Evolutionary conservation across 2,329 filamentous ascomycete species (phyloP), one percentile per base, ranked within the genome.

Genomic region (Scedosporium apiospermum): DNA sequence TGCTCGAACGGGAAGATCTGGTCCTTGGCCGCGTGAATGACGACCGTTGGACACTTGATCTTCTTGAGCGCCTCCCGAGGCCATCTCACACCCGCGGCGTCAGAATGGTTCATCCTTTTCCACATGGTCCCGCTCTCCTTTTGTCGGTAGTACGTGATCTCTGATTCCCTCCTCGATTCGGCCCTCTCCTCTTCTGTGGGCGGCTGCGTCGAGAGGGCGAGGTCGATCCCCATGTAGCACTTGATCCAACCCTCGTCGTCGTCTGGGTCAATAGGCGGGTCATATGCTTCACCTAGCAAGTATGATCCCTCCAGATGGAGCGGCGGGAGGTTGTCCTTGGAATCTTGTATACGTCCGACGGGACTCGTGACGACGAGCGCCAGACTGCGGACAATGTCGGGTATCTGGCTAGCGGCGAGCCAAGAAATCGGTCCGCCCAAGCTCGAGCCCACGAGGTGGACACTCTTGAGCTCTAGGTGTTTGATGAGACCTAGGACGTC

Each of bases 21-120:
- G 41, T 72, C 71, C 30, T 72, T 69, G 3, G 57, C 67, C 3
- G 67, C 68, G 55, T 71, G 70, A 26, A 72, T 64, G 12, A 73
- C 70, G 0, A 68, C 68, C 1, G 70, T 65, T 10, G 71, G 69
- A 18, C 69, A 72, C 1, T 55, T 65, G 26, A 73, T 60, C 3
- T 64, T 14, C 34, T 66, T 65, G 38, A 72, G 66, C 6, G 60
- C 58, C 26, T 70, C 64, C 1, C 68, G 67, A 16, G 71, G 68
- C 67, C 71, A 68, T 12, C 63, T 57, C 2, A 57, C 64, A 9
- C 66, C 67, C 1, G 67, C 65, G 6, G 67, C 69, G 26, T 63
- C 65, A 1, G 69, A 67, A 53, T 72, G 71, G 57, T 73, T 71
- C 10, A 62, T 58, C 61, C 70, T 72, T 16, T 64, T 68, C 63